phyloP scores from a whole-genome alignment of 768 basidiomycete species.

The Leccinum uliginosum region DNA sequence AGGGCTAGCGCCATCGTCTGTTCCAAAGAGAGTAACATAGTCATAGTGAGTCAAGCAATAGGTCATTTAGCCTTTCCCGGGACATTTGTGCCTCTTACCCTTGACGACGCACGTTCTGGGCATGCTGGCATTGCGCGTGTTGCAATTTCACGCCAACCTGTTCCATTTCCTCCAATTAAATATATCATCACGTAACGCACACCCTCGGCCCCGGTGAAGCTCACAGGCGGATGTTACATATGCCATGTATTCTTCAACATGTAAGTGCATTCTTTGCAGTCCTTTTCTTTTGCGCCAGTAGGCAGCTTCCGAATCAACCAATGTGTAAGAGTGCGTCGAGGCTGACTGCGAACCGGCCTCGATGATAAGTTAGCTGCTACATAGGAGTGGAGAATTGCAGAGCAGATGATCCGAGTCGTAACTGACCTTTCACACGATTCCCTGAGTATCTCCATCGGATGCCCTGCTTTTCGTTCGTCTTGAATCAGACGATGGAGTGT shows the following conservation, averaged over 20 bases:
- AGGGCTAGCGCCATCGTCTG: not conserved
- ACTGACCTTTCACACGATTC: not conserved
- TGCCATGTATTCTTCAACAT: not conserved
- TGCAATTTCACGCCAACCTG: not conserved
- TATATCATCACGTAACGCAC: not conserved
- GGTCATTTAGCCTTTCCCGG: not conserved
- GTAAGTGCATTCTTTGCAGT: no score
- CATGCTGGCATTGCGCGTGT: not conserved
- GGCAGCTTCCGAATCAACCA: not conserved
- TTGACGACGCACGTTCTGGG: not conserved
- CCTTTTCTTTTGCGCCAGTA: not conserved
- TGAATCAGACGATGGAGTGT: not conserved
- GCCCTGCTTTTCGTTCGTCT: not conserved
- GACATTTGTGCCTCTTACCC: not conserved
- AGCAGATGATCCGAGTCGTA: not conserved
- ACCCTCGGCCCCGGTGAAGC: no score
- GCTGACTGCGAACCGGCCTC: no score
- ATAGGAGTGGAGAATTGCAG: not conserved
- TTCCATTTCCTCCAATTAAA: not conserved
- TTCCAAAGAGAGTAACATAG: not conserved
- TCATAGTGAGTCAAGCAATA: not conserved
- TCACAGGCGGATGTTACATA: not conserved
- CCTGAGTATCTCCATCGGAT: not conserved
- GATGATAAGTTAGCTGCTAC: not conserved
- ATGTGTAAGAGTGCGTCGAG: not conserved